Evolutionary conservation across 768 basidiomycete species (phyloP).

Genomic region (Amanita polypyramis): DNA sequence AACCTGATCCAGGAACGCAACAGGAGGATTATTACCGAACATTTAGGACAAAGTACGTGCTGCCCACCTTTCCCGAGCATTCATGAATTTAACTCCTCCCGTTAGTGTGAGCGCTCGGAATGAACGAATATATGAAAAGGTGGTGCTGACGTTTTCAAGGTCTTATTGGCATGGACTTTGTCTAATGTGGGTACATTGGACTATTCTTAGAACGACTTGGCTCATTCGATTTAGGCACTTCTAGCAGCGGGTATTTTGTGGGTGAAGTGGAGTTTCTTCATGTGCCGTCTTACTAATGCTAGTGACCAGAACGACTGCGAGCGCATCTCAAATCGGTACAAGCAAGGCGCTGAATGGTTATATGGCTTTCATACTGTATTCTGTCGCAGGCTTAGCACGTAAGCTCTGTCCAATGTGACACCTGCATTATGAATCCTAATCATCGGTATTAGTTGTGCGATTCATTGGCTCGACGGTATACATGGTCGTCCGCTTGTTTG

Average conservation of each 20-base stretch:
- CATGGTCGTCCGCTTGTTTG: conserved; percentile 79
- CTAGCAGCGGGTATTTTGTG: conserved; percentile 70
- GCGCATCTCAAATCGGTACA: conserved; percentile 35
- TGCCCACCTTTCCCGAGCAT: conserved; percentile 2
- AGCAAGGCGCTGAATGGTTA: conserved; percentile 65
- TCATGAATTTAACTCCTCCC: conserved; percentile 4
- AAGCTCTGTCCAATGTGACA: conserved; percentile 25
- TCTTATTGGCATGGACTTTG: conserved; percentile 82
- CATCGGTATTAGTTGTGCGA: conserved; percentile 52
- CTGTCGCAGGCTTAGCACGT: conserved; percentile 84
- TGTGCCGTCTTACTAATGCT: neutral
- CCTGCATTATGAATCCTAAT: neutral
- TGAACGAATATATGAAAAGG: neutral
- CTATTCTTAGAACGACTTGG: neutral
- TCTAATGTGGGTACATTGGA: conserved; percentile 47
- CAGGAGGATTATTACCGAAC: conserved; percentile 84
- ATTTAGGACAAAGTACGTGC: conserved; percentile 79
- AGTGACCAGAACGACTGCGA: conserved; percentile 36
- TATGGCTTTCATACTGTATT: conserved; percentile 82
- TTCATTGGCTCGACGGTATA: conserved; percentile 78
- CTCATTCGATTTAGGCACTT: conserved; percentile 34
- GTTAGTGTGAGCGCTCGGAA: conserved; percentile 18
- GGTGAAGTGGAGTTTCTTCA: conserved; percentile 25
- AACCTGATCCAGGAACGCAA: conserved; percentile 46
- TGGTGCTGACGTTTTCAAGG: conserved; percentile 25